phyloP scores from a whole-genome alignment of 495 filamentous ascomycete genomes.

The Lichina pygmaea region DNA sequence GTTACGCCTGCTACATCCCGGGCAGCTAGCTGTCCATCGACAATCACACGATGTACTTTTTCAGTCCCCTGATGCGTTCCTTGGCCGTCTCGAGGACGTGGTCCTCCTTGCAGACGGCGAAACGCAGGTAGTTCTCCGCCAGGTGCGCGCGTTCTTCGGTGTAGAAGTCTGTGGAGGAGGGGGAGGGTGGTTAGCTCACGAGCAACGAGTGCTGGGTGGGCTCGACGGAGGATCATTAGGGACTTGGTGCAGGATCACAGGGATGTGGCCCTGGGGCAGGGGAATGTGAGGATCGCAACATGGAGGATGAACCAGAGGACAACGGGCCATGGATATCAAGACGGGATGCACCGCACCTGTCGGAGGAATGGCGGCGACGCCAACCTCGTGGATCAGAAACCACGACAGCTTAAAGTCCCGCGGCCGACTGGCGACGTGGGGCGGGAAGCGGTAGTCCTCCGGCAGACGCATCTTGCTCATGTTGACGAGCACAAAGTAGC shows the following conservation, averaged over 20 bases:
- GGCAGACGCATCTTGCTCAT: conserved; percentile 64
- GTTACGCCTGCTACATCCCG: too few relatives aligned
- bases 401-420: conserved; percentile 84
- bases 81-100: conserved; percentile 72
- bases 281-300: too few relatives aligned
- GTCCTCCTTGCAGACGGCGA: conserved; percentile 93
- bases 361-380: conserved; percentile 85
- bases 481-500: conserved; percentile 91
- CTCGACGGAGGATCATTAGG: too few relatives aligned
- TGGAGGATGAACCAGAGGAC: background rate
- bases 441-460: conserved; percentile 56
- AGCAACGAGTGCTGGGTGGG: too few relatives aligned
- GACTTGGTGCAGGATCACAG: too few relatives aligned
- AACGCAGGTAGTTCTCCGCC: conserved; percentile 77
- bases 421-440: conserved; percentile 59
- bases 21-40: too few relatives aligned
- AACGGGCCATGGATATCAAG: background rate
- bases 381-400: conserved; percentile 91
- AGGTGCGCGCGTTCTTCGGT: conserved; percentile 57
- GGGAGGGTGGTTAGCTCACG: too few relatives aligned
- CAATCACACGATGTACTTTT: conserved; percentile 34
- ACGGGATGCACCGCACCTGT: conserved; percentile 14
- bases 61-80: conserved; percentile 63
- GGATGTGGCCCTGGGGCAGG: too few relatives aligned
- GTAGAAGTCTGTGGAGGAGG: conserved; percentile 44